Conservation (phyloP, 257 asterid genomes). For the Striga asiatica region DNA sequence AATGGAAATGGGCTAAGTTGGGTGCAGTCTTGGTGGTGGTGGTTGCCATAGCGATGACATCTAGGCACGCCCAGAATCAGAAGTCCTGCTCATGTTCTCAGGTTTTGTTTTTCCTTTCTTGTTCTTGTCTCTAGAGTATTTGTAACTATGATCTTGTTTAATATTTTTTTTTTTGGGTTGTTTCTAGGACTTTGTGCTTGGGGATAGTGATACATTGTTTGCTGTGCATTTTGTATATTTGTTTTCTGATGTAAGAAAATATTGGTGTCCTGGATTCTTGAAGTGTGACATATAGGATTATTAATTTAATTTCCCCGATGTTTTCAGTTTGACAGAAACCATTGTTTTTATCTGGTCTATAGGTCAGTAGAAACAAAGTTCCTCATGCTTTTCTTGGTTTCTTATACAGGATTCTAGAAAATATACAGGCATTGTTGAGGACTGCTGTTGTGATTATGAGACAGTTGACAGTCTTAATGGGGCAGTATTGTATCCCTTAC, state of each 20-base stretch:
- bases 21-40: conserved; percentile 44
- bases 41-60: conserved; percentile 35
- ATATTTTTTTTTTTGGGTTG: background rate
- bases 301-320: background rate
- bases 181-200: background rate
- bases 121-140: background rate
- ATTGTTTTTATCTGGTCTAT: background rate
- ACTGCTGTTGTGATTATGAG: conserved; percentile 96
- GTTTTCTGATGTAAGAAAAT: background rate
- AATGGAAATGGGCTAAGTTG: conserved; percentile 34
- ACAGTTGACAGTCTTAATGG: conserved; percentile 73
- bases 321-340: background rate
- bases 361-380: background rate
- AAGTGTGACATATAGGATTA: too few species aligned
- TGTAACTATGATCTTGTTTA: conserved; percentile 7
- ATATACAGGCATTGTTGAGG: conserved; percentile 89
- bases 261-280: too few species aligned
- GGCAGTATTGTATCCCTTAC: conserved; percentile 75
- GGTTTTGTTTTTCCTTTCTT: conserved; percentile 26
- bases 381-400: conserved; percentile 17
- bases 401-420: conserved; percentile 67
- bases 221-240: too few species aligned
- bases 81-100: conserved; percentile 64
- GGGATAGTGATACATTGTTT: too few species aligned
- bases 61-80: conserved; percentile 28